Evolutionary conservation across 306 rosid species (phyloP).

Genomic region (Fragaria ananassa): DNA sequence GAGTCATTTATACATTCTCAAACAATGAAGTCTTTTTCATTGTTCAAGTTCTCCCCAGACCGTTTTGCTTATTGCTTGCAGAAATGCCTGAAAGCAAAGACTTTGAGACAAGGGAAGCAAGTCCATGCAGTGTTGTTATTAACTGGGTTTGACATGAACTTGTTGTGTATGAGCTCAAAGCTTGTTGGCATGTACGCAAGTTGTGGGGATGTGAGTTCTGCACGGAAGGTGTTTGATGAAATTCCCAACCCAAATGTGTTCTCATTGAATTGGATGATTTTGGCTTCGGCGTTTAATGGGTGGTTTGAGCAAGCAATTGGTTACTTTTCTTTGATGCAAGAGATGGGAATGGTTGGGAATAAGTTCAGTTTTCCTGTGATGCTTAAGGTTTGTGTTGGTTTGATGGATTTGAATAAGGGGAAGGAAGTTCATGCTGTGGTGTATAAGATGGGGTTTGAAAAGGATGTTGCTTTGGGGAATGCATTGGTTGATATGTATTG

Average conservation of each 20-base stretch:
- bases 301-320: conserved; percentile 41
- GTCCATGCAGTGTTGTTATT: conserved; percentile 52
- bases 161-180: conserved; percentile 50
- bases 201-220: conserved; percentile 44
- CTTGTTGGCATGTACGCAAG: conserved; percentile 67
- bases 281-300: conserved; percentile 50
- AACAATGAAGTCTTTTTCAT: conserved; percentile 30
- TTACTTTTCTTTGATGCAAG: conserved; percentile 40
- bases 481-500: conserved; percentile 58
- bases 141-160: conserved; percentile 36
- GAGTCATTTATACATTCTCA: neutral
- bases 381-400: conserved; percentile 56
- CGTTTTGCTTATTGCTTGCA: conserved; percentile 44
- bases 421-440: conserved; percentile 58
- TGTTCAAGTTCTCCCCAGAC: conserved; percentile 28
- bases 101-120: conserved; percentile 55
- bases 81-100: conserved; percentile 58
- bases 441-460: conserved; percentile 40
- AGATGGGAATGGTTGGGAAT: conserved; percentile 38
- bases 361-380: conserved; percentile 46
- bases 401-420: conserved; percentile 59
- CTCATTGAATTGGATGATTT: conserved; percentile 60
- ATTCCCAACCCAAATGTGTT: conserved; percentile 52
- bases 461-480: conserved; percentile 39
- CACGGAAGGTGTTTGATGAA: conserved; percentile 28